Evolutionary conservation across 2,329 filamentous ascomycete genomes (phyloP), one percentile per base, ranked within the genome.

Genomic region (Cladosporium sphaerospermum): DNA sequence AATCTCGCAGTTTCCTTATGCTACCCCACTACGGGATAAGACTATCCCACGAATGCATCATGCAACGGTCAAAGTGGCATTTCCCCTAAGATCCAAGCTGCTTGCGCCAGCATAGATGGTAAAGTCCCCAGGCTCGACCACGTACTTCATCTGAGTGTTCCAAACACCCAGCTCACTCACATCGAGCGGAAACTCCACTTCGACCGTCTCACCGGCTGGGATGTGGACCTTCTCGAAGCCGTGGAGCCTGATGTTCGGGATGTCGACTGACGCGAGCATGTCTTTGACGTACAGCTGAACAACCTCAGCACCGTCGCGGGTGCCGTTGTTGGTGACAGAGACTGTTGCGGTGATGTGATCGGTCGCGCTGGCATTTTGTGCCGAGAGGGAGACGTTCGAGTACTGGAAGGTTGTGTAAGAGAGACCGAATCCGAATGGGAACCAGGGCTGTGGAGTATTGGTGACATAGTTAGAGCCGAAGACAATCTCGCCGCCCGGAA

Each of bases 351-450:
- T 47, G 28, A 53, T 40, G 8, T 41, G 18, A 19, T 53, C 51
- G 28, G 23, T 43, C 11, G 51, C 44, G 31, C 40, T 53, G 7
- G 43, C 43, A n/a, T 36, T 41, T 16, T 47, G 42, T n/a, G 51
- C 43, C n/a, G 61, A 88, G n/a, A 53, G 44, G 16, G 43, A 36
- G 14, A 53, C 11, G 42, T 53, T 47, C 14, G 51, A 53, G 28
- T 46, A 47, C 9, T 53, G 41, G 44, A 53, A 53, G 0, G 73
- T 81, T 0, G 87, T 90, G 70, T 91, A 93, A 9, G 84, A 87
- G 1, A 93, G 75, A 2, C 89, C 86, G 64, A 89, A 83, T 9
- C 86, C 86, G 65, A 95, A 95, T 53, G 85, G 79, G 69, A 91
- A 89, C 0, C 86, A 74, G 0, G 83, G 82, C 8, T 75, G 70